Percentiles rank a stretch among this genome's conserved stretches.
phyloP scores from a whole-genome alignment of 768 basidiomycete genomes.

The Russula sp. region DNA sequence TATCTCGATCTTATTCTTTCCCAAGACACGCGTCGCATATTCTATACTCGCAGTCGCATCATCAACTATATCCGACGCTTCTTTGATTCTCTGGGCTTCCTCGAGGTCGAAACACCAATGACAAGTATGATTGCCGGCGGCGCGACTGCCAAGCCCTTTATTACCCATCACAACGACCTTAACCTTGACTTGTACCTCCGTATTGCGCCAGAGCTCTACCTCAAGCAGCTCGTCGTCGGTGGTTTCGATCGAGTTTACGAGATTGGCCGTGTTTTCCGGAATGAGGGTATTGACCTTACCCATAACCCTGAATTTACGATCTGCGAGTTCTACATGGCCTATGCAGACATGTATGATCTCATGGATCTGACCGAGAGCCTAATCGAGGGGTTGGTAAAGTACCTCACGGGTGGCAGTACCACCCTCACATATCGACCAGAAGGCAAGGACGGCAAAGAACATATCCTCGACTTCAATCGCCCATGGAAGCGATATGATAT shows the following conservation, averaged over 20 bases:
- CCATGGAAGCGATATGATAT: conserved; percentile 99
- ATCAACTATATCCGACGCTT: conserved; percentile 92
- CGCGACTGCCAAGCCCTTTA: conserved; percentile 97
- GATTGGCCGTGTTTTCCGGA: conserved; percentile 96
- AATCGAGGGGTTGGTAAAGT: conserved; percentile 88
- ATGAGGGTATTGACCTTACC: conserved; percentile 97
- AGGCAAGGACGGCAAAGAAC: conserved; percentile 77
- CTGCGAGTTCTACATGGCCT: conserved; percentile 99
- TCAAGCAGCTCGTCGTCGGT: conserved; percentile 96
- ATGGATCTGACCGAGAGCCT: conserved; percentile 96
- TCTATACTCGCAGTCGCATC: conserved; percentile 84
- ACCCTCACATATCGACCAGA: conserved; percentile 88
- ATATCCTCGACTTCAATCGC: conserved; percentile 81
- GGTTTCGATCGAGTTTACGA: conserved; percentile 98
- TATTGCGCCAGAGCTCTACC: conserved; percentile 95
- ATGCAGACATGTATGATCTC: conserved; percentile 97
- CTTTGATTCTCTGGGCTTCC: conserved; percentile 87
- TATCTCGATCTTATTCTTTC: conserved; percentile 98
- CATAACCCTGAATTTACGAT: conserved; percentile 99
- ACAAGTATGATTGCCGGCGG: conserved; percentile 96
- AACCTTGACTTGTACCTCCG: conserved; percentile 95
- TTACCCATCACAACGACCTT: conserved; percentile 99
- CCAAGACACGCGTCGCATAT: conserved; percentile 83
- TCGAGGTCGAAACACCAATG: conserved; percentile 99
- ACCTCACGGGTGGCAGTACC: conserved; percentile 75